These are phyloP conservation scores for Candida incommunis DNA, from an alignment of 805 yeast genomes.

Conservation along the genomic window DNA sequence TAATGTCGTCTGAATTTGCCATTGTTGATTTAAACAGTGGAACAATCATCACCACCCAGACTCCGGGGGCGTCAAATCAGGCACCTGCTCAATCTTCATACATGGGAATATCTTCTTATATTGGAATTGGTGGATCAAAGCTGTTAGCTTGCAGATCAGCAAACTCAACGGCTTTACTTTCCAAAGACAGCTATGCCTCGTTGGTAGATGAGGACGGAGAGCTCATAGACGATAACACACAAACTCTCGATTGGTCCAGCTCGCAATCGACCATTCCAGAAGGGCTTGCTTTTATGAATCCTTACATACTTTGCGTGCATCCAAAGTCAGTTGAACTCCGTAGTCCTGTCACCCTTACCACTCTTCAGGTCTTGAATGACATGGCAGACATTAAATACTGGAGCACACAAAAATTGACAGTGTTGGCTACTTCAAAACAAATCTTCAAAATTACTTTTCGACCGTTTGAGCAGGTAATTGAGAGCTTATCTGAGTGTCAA, in stretches of 20 bases:
- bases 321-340: background rate
- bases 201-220: background rate
- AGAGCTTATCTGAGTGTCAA: background rate
- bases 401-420: background rate
- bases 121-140: background rate
- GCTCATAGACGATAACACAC: background rate
- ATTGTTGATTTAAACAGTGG: background rate
- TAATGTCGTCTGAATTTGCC: background rate
- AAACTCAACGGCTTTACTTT: background rate
- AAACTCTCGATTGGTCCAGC: background rate
- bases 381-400: background rate
- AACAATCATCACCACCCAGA: background rate
- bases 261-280: background rate
- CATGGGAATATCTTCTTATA: conserved; percentile 1
- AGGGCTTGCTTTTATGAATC: background rate
- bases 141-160: background rate
- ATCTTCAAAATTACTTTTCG: background rate
- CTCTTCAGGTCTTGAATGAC: background rate
- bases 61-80: background rate
- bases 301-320: background rate
- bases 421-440: background rate
- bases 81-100: background rate
- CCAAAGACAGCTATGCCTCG: background rate
- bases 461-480: background rate
- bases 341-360: background rate